Conservation (phyloP, 352 stramenopile genomes). For the Blastocystis sp. region DNA sequence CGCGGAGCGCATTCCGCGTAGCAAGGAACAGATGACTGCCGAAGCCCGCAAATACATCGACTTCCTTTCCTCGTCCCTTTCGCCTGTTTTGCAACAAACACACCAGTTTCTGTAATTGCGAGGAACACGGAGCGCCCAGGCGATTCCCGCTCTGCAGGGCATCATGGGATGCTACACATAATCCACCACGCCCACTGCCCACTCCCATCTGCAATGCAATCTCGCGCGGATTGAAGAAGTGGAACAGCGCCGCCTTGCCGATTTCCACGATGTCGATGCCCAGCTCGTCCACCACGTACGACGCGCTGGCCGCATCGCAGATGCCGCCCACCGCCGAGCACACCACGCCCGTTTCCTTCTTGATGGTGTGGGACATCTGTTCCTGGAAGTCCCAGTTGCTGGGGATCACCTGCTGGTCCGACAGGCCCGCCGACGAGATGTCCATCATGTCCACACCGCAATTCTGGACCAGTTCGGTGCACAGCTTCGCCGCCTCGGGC, state of each 20-base stretch:
- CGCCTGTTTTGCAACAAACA: slow-evolving; percentile 38
- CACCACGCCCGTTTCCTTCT: slow-evolving; percentile 10
- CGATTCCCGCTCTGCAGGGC: not conserved
- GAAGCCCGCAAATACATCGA: slow-evolving; percentile 76
- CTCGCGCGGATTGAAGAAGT: slow-evolving; percentile 12
- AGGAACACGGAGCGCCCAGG: slow-evolving; percentile 38
- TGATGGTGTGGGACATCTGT: slow-evolving; percentile 17
- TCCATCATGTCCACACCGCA: slow-evolving; percentile 33
- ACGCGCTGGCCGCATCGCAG: not conserved
- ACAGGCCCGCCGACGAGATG: slow-evolving; percentile 8
- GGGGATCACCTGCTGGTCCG: not conserved
- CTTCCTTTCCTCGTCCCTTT: slow-evolving; percentile 70
- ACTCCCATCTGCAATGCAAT: slow-evolving; percentile 35
- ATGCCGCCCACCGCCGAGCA: slow-evolving; percentile 21
- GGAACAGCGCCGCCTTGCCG: slow-evolving; percentile 17
- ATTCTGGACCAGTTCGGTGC: not conserved
- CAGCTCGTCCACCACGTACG: slow-evolving; percentile 14
- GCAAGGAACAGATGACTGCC: slow-evolving; percentile 78
- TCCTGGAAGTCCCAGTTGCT: slow-evolving; percentile 50
- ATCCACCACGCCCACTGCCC: not conserved
- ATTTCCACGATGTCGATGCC: slow-evolving; percentile 31
- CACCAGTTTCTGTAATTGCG: slow-evolving; percentile 16
- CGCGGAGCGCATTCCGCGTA: slow-evolving; percentile 77
- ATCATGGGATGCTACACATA: not conserved
- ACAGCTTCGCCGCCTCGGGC: not conserved